Conservation (phyloP, 257 asterid species). For the Nicotiana attenuata region DNA sequence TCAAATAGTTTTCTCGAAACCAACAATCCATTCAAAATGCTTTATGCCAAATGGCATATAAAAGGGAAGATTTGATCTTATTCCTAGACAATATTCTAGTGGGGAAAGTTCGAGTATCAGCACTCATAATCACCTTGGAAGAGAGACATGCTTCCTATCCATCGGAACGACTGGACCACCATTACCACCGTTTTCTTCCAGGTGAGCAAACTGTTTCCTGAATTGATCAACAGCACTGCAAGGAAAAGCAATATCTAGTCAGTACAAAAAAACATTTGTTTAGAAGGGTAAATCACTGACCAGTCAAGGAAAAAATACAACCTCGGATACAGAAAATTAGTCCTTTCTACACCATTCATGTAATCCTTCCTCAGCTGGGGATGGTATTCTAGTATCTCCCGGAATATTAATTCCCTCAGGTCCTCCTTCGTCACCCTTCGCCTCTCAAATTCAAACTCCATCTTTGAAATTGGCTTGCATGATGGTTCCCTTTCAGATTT, state of each 20-base stretch:
- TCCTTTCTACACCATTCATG: slow-evolving; percentile 59
- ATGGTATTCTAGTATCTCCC: slow-evolving; percentile 84
- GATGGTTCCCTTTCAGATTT: slow-evolving; percentile 82
- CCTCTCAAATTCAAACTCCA: slow-evolving; percentile 87
- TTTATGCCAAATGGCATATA: background rate
- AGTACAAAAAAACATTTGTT: slow-evolving; percentile 3
- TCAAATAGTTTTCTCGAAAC: background rate
- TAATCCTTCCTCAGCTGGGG: slow-evolving; percentile 81
- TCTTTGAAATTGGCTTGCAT: slow-evolving; percentile 62
- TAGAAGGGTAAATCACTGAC: background rate
- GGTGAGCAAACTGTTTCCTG: slow-evolving; percentile 66
- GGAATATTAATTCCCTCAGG: slow-evolving; percentile 62
- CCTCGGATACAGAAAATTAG: slow-evolving; percentile 79
- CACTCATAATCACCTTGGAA: slow-evolving; percentile 56
- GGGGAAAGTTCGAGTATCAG: background rate
- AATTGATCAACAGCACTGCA: slow-evolving; percentile 81
- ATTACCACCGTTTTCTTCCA: slow-evolving; percentile 67
- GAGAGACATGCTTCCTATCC: slow-evolving; percentile 75
- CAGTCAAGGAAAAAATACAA: slow-evolving; percentile 14
- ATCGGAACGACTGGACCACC: slow-evolving; percentile 47
- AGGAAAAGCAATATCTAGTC: slow-evolving; percentile 3
- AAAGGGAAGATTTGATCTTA: background rate
- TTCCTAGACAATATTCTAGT: background rate
- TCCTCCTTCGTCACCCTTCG: slow-evolving; percentile 82
- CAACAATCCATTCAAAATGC: background rate